phyloP scores from a whole-genome alignment of 352 stramenopile species.

The Pythium dissotocum region DNA sequence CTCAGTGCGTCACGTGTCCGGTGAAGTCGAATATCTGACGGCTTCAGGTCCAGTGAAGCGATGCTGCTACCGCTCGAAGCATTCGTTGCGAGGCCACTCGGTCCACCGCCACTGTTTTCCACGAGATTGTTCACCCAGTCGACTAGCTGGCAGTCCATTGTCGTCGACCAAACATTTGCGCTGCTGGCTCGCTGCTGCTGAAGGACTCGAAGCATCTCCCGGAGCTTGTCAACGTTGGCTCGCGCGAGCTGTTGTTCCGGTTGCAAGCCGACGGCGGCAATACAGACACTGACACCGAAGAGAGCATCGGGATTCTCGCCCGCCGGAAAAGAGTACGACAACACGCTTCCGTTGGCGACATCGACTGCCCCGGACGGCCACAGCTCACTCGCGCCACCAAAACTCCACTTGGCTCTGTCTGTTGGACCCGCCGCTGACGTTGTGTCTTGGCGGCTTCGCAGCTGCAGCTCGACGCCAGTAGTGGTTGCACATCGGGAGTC shows the following conservation, averaged over 20 bases:
- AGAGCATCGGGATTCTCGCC: slow-evolving; percentile 57
- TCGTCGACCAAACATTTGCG: slow-evolving; percentile 43
- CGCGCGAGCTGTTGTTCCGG: slow-evolving; percentile 66
- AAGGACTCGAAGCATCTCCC: slow-evolving; percentile 30
- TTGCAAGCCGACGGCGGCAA: slow-evolving; percentile 58
- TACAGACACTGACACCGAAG: slow-evolving; percentile 60
- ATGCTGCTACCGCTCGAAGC: slow-evolving; percentile 12
- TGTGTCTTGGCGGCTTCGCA: slow-evolving; percentile 11
- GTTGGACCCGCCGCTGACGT: background rate
- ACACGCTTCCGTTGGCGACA: slow-evolving; percentile 47
- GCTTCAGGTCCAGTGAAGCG: slow-evolving; percentile 63
- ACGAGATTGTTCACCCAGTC: slow-evolving; percentile 87
- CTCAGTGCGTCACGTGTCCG: slow-evolving; percentile 68
- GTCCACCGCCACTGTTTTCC: slow-evolving; percentile 36
- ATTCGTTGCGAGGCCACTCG: slow-evolving; percentile 8
- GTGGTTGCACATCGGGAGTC: slow-evolving; percentile 61
- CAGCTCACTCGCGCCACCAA: slow-evolving; percentile 19
- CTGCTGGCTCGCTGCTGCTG: slow-evolving; percentile 6
- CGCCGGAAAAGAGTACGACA: slow-evolving; percentile 62
- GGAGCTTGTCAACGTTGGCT: slow-evolving; percentile 40
- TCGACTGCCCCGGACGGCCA: slow-evolving; percentile 60
- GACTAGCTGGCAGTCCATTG: slow-evolving; percentile 84
- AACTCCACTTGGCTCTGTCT: slow-evolving; percentile 10
- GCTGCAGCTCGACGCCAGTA: slow-evolving; percentile 22
- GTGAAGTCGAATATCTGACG: slow-evolving; percentile 71